Evolutionary conservation across 31 red algal species (phyloP).

Genomic region (Endocladia muricata): DNA sequence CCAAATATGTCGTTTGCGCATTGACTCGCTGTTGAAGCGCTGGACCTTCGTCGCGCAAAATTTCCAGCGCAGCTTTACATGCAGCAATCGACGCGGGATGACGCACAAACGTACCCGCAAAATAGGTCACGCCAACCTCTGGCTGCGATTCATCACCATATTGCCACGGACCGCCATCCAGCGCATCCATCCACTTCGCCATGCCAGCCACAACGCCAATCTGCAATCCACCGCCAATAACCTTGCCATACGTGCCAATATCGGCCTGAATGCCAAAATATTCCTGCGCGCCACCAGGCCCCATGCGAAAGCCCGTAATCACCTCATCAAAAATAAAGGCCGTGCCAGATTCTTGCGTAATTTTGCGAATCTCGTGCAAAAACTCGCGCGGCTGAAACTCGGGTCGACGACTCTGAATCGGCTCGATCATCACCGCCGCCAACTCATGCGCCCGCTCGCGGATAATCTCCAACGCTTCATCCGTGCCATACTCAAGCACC

Average conservation of each 20-base stretch:
- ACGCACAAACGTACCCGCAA: conserved; percentile 2
- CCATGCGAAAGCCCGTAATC: conserved; percentile 63
- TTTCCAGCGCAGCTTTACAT: no score
- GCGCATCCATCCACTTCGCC: conserved; percentile 44
- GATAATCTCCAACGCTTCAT: conserved; percentile 2
- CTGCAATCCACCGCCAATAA: conserved; percentile 48
- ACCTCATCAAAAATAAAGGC: conserved; percentile 62
- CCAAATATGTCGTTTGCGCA: no score
- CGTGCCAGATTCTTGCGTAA: conserved; percentile 23
- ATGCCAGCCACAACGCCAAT: conserved; percentile 43
- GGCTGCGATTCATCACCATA: conserved; percentile 5
- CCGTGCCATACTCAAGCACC: not conserved
- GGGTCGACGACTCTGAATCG: conserved; percentile 28
- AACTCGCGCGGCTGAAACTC: conserved; percentile 33
- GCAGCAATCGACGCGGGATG: no score
- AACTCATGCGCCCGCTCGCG: conserved; percentile 19
- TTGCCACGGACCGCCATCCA: conserved; percentile 9
- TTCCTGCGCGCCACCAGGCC: conserved; percentile 29
- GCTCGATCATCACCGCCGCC: conserved; percentile 49
- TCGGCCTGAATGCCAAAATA: conserved; percentile 46
- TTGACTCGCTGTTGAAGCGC: no score
- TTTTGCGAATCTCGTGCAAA: conserved; percentile 29
- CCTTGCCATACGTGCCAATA: conserved; percentile 51
- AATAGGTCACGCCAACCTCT: conserved; percentile 1
- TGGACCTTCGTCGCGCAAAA: no score